Percentiles rank a stretch among this genome's conserved stretches.
phyloP scores from a whole-genome alignment of 345 rosid genomes.

The Erysimum cheiranthoides region DNA sequence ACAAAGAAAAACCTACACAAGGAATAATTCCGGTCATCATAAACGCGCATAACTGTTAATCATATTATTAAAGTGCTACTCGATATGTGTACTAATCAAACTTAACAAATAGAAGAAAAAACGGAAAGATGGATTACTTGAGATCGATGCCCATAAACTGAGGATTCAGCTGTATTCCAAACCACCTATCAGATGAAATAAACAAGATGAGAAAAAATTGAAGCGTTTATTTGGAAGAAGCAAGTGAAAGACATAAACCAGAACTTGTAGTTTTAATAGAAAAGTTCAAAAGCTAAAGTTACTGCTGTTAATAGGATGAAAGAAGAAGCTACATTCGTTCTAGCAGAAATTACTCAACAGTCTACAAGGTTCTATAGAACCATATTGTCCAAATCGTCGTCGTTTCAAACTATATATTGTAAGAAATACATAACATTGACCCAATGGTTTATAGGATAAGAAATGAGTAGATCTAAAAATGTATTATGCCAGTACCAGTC shows the following conservation, averaged over 20 bases:
- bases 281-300: conserved; percentile 10
- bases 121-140: conserved; percentile 63
- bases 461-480: conserved; percentile 15
- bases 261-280: conserved; percentile 10
- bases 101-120: conserved; percentile 7
- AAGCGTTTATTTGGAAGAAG: conserved; percentile 19
- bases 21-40: conserved; percentile 19
- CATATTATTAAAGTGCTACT: neutral
- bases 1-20: conserved; percentile 84
- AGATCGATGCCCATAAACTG: conserved; percentile 82
- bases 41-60: neutral
- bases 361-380: neutral
- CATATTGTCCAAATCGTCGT: neutral
- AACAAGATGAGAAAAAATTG: conserved; percentile 17
- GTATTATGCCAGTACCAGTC: conserved; percentile 65
- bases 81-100: neutral
- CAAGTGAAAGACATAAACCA: conserved; percentile 21
- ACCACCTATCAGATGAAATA: conserved; percentile 73
- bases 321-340: neutral
- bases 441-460: neutral
- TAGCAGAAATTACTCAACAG: neutral
- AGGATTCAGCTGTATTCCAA: conserved; percentile 90
- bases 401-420: neutral
- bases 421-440: neutral
- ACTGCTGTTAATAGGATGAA: neutral